Evolutionary conservation across 2,329 filamentous ascomycete species (phyloP).

Genomic region (Trichophyton simii): DNA sequence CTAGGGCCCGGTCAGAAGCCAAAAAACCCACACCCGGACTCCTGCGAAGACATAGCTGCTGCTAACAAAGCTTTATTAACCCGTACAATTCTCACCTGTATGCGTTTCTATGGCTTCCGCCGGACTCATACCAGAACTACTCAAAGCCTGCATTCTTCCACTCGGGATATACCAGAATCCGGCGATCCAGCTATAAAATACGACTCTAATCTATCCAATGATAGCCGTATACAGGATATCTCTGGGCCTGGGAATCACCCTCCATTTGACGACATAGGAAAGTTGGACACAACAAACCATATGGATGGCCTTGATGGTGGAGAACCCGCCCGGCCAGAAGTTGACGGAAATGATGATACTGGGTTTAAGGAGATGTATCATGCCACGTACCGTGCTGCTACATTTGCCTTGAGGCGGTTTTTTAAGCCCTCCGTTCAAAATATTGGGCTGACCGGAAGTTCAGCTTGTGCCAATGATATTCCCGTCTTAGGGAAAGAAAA

Average conservation of each 20-base stretch:
- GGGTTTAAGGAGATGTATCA: slow-evolving; percentile 35
- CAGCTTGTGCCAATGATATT: slow-evolving; percentile 11
- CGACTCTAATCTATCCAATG: not conserved
- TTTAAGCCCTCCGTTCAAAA: slow-evolving; percentile 18
- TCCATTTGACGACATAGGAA: not conserved
- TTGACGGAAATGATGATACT: slow-evolving; percentile 23
- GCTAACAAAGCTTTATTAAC: slow-evolving; percentile 32
- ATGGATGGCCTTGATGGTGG: not conserved
- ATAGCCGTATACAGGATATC: not conserved
- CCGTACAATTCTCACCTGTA: slow-evolving; percentile 32
- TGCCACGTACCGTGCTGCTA: slow-evolving; percentile 32
- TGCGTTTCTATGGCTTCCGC: slow-evolving; percentile 33
- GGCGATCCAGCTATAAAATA: slow-evolving; percentile 10
- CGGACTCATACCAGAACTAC: slow-evolving; percentile 18
- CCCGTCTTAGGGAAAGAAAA: slow-evolving; percentile 26
- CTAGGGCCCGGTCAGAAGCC: not conserved
- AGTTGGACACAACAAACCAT: not conserved
- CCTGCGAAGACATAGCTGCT: slow-evolving; percentile 15
- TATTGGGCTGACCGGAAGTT: slow-evolving; percentile 5
- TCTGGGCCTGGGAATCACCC: too few species aligned
- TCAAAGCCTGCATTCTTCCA: not conserved
- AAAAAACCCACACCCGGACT: not conserved
- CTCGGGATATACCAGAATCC: slow-evolving; percentile 1
- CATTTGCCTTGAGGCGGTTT: slow-evolving; percentile 31
- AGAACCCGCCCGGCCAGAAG: not conserved